A percentile compares a stretch with the other conserved stretches of the same genome.
phyloP scores from a whole-genome alignment of 2,329 filamentous ascomycete genomes.

The Fusarium circinatum region DNA sequence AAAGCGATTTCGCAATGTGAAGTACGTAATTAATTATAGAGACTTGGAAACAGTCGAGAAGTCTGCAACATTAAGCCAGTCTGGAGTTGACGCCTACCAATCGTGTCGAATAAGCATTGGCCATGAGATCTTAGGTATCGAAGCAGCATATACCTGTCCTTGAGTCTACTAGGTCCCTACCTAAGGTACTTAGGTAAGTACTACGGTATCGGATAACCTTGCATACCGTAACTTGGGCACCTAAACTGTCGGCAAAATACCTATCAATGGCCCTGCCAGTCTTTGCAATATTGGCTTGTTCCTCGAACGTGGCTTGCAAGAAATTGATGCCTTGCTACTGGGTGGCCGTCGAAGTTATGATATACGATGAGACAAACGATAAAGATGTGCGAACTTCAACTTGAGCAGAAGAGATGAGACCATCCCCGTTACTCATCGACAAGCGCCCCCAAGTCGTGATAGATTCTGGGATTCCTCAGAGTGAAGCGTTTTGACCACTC shows the following conservation, averaged over 20 bases:
- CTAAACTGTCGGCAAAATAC: not conserved
- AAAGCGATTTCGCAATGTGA: not conserved
- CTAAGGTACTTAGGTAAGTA: not conserved
- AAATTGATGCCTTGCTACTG: not conserved
- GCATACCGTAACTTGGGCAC: not conserved
- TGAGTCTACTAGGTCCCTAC: not conserved
- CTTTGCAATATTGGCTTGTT: not conserved
- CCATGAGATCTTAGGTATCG: slow-evolving; percentile 10
- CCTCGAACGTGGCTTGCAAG: not conserved
- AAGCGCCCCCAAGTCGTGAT: not conserved
- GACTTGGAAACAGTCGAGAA: not conserved
- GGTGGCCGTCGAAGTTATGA: not conserved
- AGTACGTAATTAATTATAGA: not conserved
- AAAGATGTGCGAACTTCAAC: not conserved
- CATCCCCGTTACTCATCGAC: not conserved
- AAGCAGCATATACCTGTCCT: not conserved
- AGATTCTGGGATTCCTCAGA: not conserved
- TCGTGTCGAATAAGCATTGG: not conserved
- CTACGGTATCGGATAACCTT: not conserved
- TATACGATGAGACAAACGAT: not conserved
- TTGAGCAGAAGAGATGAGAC: not conserved
- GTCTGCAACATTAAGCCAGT: not conserved
- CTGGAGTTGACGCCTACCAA: not conserved
- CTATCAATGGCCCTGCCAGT: slow-evolving; percentile 3
- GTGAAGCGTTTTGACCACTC: not conserved